These are phyloP conservation scores for Trichophyton simii DNA, from an alignment of 2,329 filamentous ascomycete genomes.

Conservation along the genomic window DNA sequence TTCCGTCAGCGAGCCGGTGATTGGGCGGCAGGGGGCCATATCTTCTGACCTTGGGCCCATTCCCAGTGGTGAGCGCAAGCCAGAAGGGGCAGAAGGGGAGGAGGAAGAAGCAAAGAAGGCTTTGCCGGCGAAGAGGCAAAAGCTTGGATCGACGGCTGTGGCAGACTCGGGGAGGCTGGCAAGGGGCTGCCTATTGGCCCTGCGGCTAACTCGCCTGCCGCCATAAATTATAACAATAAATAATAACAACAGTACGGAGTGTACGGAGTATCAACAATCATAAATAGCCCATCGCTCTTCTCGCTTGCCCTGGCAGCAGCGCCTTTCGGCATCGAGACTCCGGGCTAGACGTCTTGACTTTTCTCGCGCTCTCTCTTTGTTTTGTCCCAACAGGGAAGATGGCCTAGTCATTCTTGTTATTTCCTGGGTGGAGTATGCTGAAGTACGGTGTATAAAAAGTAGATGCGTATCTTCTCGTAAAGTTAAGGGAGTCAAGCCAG, in stretches of 20 bases:
- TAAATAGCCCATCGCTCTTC: too few species aligned
- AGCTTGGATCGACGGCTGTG: constrained; percentile 1
- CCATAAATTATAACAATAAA: not conserved
- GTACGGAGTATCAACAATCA: too few species aligned
- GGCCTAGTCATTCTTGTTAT: not conserved
- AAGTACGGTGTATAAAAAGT: too few species aligned
- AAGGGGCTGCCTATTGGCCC: not conserved
- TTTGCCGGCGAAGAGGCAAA: not conserved
- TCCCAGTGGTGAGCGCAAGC: too few species aligned
- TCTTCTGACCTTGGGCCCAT: not conserved
- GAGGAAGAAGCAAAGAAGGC: not conserved
- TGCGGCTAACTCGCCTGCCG: constrained; percentile 1
- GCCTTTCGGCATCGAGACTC: not conserved
- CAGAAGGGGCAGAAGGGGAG: not conserved
- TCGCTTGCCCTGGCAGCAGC: not conserved
- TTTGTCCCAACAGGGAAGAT: not conserved
- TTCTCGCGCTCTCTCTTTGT: too few species aligned
- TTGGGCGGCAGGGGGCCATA: not conserved
- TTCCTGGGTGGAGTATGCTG: not conserved
- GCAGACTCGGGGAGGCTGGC: not conserved
- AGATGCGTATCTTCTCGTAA: not conserved
- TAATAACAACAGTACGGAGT: too few species aligned
- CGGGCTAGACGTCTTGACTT: not conserved
- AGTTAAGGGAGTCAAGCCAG: not conserved
- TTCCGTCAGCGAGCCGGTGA: not conserved